Conservation (phyloP, 2,329 filamentous ascomycete species). For the Lecanicillium sp. region DNA sequence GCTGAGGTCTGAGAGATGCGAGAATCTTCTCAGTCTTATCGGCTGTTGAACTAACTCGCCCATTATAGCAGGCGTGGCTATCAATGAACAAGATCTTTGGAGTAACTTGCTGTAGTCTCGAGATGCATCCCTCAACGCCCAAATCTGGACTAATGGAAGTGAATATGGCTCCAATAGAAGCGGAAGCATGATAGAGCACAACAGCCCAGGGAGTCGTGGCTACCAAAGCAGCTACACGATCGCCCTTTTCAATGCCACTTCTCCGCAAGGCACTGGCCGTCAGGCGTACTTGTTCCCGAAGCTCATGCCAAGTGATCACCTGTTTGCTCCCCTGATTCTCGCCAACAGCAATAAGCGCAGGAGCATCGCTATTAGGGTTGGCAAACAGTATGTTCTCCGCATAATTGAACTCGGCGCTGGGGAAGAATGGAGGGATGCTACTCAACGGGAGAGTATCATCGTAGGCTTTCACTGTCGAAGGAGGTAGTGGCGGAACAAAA, state of each 20-base stretch:
- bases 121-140: slow-evolving; percentile 1
- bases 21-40: neutral
- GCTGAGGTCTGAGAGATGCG: too few relatives aligned
- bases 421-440: slow-evolving; percentile 2
- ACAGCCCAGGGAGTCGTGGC: slow-evolving; percentile 1
- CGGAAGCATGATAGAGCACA: neutral
- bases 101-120: neutral
- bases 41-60: neutral
- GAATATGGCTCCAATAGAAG: slow-evolving; percentile 1
- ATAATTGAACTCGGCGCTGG: neutral
- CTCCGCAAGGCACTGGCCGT: neutral
- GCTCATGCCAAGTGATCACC: neutral
- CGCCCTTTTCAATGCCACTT: neutral
- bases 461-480: too few relatives aligned
- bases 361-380: neutral
- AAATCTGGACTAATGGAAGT: slow-evolving; percentile 2
- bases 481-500: too few relatives aligned
- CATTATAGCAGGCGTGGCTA: slow-evolving; percentile 2
- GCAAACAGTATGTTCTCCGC: slow-evolving; percentile 2
- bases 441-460: too few relatives aligned
- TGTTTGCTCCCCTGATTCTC: neutral
- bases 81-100: slow-evolving; percentile 1
- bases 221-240: slow-evolving; percentile 1
- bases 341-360: neutral
- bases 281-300: slow-evolving; percentile 1